Evolutionary conservation across 345 rosid species (phyloP), one percentile per base, ranked within the genome.

Genomic region (Trapa bicornis): DNA sequence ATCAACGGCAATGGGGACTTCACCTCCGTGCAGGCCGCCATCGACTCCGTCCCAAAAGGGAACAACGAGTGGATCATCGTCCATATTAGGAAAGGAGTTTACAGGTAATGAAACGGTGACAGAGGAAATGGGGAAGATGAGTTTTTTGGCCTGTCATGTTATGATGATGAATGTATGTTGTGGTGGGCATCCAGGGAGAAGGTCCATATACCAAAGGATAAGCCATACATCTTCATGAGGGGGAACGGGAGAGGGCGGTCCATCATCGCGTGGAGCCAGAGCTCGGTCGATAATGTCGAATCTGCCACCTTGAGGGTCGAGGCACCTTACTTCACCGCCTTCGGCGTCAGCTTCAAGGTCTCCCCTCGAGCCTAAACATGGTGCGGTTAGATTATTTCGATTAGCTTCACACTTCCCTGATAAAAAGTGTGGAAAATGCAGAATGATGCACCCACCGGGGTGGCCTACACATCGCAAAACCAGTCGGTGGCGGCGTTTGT

Each of bases 201-300:
- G 79, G 83, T 90, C 39, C 82, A 78, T 62, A 74, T 90, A 66
- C 94, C 98, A 1, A 72, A 78, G 69, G 84, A 72, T 52, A 93
- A 88, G 63, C 92, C 89, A 1, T 90, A 73, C 58, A 85, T 93
- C 65, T 93, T 93, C 83, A 38, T 93, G 92, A 87, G 98, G 79
- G 98, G 98, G 50, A 90, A 93, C 36, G 98, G 98, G 6, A 93
- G 61, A 78, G 97, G 98, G 29, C 87, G 75, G 72, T 90, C 98
- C 0, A 70, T 75, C 53, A 79, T 93, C 47, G 72, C 75, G 3
- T 88, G 86, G 77, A 79, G 87, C 7, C 69, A 78, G 72, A 90
- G 96, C 65, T 69, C 92, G 10, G 47, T 29, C 8, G 75, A 87
- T 32, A 93, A 93, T 64, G 76, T 65, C 54, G 98, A 78, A 10